These are phyloP conservation scores for Lenwebbia sp. DNA, from an alignment of 345 rosid genomes.

Conservation along the genomic window DNA sequence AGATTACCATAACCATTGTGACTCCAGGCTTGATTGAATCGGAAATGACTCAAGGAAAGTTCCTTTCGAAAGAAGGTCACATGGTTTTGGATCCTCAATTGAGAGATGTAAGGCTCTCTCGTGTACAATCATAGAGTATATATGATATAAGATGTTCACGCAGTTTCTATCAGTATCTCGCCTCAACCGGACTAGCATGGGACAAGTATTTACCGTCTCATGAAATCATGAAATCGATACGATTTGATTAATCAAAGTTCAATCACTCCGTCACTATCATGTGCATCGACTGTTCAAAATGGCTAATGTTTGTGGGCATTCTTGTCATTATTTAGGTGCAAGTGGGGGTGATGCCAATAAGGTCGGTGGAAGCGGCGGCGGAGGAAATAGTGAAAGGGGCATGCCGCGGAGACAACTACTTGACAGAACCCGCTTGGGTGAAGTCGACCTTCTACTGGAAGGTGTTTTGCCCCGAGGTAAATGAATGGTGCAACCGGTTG, in stretches of 20 bases:
- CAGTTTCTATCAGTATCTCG: not conserved
- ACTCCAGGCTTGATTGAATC: conserved; percentile 57
- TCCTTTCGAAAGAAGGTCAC: not conserved
- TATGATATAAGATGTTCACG: not conserved
- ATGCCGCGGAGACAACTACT: conserved; percentile 33
- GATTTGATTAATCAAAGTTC: not conserved
- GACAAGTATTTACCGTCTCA: not conserved
- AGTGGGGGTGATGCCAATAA: conserved; percentile 5
- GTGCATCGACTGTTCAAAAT: fast-evolving
- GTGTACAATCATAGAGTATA: not conserved
- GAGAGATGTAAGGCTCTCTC: not conserved
- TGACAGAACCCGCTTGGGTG: conserved; percentile 42
- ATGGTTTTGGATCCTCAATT: conserved; percentile 1
- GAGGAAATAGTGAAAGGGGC: conserved; percentile 41
- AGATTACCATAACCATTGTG: conserved; percentile 36
- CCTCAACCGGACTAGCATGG: not conserved
- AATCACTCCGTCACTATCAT: not conserved
- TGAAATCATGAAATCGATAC: not conserved
- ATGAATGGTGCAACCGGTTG: conserved; percentile 21
- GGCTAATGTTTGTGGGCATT: not conserved
- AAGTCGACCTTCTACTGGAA: conserved; percentile 25
- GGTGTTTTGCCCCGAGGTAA: conserved; percentile 40
- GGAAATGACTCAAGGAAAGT: conserved; percentile 14
- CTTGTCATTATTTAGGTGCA: conserved; percentile 6
- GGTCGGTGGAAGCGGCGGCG: conserved; percentile 19